Percentiles rank a stretch among this genome's conserved stretches.
These are phyloP conservation scores for Endocarpon pusillum DNA, from an alignment of 495 filamentous ascomycete species.

Conservation along the genomic window DNA sequence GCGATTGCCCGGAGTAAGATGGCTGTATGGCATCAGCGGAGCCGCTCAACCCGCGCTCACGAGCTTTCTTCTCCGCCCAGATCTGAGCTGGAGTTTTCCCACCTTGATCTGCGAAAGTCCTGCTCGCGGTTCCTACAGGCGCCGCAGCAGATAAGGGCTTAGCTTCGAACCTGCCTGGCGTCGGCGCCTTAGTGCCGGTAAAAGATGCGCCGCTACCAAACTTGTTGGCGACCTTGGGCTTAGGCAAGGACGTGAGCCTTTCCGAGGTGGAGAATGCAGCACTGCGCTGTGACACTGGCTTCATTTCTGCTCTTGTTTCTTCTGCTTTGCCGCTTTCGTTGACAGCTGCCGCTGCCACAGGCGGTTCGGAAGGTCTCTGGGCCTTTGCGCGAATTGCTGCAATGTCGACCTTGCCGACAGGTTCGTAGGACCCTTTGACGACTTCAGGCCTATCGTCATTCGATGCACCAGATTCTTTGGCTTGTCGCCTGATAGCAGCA, in stretches of 20 bases:
- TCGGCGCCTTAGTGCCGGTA: slow-evolving; percentile 72
- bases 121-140: slow-evolving; percentile 62
- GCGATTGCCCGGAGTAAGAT: slow-evolving; percentile 18
- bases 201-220: slow-evolving; percentile 57
- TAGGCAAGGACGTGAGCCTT: slow-evolving; percentile 73
- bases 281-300: slow-evolving; percentile 48
- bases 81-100: slow-evolving; percentile 93
- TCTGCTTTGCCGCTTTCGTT: slow-evolving; percentile 18
- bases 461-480: slow-evolving; percentile 38
- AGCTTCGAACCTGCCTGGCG: slow-evolving; percentile 44
- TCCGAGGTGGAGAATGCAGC: slow-evolving; percentile 52
- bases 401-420: slow-evolving; percentile 88
- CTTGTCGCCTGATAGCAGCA: slow-evolving; percentile 66
- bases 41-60: slow-evolving; percentile 42
- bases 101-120: slow-evolving; percentile 84
- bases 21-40: slow-evolving; percentile 19
- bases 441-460: slow-evolving; percentile 61
- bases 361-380: slow-evolving; percentile 38
- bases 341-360: slow-evolving; percentile 25
- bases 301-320: slow-evolving; percentile 31
- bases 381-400: slow-evolving; percentile 74
- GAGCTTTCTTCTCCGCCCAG: slow-evolving; percentile 92
- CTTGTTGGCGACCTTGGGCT: slow-evolving; percentile 83
- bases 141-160: slow-evolving; percentile 32
- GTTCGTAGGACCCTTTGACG: slow-evolving; percentile 85